Evolutionary conservation across 2,329 filamentous ascomycete genomes (phyloP), one percentile per base, ranked within the genome.

Genomic region (Xylaria hypoxylon): DNA sequence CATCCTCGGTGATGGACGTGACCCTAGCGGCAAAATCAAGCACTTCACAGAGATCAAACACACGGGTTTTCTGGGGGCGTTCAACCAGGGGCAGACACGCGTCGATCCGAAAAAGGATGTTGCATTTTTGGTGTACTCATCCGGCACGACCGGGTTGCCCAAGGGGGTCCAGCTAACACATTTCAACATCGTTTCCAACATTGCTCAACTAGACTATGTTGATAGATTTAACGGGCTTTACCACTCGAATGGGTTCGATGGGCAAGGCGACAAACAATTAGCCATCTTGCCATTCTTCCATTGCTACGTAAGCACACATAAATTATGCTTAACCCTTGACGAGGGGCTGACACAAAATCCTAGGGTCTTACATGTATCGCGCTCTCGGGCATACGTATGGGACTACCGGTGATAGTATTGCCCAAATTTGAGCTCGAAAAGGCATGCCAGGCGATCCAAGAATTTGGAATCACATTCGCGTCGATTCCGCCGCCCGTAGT

Each of bases 111-210:
- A 85, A 56, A 89, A 88, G 64, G 93, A 97, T 76, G 78, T 96
- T 28, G 91, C 93, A 0, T 97, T 96, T 74, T 80, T 97, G 64
- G 93, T 96, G 0, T 97, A 97, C 78, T 93, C 90, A 56, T 94
- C 91, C 7, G 95, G 95, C 7, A 98, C 95, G 0, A 97, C 95
- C 0, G 95, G 95, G 1, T 82, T 94, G 57, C 94, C 95, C 0
- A 98, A 98, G 79, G 95, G 94, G 17, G 95, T 97, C 15, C 92
- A 93, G 87, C 83, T 97, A 35, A 91, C 89, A 7, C 95, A 98
- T 79, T 79, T 81, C 70, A 97, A 97, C 77, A 89, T 97, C 66
- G 87, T 96, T 11, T 82, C 92, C 65, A 97, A 97, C 77, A 76
- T 89, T 6, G 71, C 86, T 33, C 90, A 92, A 79, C 75, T 84